Evolutionary conservation across 2,329 filamentous ascomycete genomes (phyloP).

Genomic region (Exophiala phaeomuriformis): DNA sequence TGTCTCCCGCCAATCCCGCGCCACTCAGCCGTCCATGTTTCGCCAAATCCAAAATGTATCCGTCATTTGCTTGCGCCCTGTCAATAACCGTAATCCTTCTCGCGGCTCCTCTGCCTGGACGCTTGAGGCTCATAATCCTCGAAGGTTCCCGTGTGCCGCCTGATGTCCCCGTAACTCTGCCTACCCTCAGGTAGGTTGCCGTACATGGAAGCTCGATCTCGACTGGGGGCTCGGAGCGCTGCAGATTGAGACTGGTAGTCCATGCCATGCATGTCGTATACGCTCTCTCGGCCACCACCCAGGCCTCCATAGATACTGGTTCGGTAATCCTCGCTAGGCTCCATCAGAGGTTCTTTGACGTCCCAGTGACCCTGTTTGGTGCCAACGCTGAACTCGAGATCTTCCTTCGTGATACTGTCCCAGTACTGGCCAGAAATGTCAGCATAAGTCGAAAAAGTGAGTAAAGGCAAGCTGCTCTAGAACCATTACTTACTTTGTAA

Average conservation of each 20-base stretch:
- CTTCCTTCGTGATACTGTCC: slow-evolving; percentile 97
- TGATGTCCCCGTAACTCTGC: slow-evolving; percentile 21
- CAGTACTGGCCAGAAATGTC: slow-evolving; percentile 61
- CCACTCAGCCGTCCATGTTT: too few relatives aligned
- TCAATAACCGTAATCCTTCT: slow-evolving; percentile 20
- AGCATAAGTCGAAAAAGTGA: slow-evolving; percentile 1
- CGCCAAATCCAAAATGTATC: too few relatives aligned
- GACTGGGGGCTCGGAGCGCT: slow-evolving; percentile 7
- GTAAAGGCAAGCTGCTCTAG: background rate
- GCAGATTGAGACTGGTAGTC: slow-evolving; percentile 17
- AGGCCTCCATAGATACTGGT: slow-evolving; percentile 28
- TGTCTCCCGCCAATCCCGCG: too few relatives aligned
- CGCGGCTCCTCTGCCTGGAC: slow-evolving; percentile 9
- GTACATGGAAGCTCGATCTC: slow-evolving; percentile 14
- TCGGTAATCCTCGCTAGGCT: slow-evolving; percentile 58
- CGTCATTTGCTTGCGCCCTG: too few relatives aligned
- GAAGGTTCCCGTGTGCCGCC: slow-evolving; percentile 17
- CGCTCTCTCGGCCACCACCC: slow-evolving; percentile 45
- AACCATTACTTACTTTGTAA: slow-evolving; percentile 65
- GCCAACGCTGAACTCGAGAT: slow-evolving; percentile 95
- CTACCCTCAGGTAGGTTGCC: slow-evolving; percentile 13
- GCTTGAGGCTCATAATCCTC: slow-evolving; percentile 20
- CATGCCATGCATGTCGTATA: slow-evolving; percentile 54
- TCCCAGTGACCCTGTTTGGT: slow-evolving; percentile 97
- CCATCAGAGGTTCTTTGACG: slow-evolving; percentile 79